These are phyloP conservation scores for Westerdykella aurantiaca DNA, from an alignment of 2,329 filamentous ascomycete genomes.

Conservation along the genomic window DNA sequence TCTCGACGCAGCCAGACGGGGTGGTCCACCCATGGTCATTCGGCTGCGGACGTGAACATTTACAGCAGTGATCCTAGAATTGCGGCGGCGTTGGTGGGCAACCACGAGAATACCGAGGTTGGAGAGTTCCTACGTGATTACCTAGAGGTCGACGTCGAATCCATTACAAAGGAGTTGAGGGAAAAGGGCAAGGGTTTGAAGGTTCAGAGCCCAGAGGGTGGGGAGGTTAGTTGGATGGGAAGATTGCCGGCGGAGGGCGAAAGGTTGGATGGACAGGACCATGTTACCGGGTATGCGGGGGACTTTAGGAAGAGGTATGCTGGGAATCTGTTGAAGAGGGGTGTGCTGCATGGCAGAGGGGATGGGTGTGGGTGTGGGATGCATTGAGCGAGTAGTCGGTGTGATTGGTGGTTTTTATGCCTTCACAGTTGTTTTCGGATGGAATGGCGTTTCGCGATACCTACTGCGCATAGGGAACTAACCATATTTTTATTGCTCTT, in stretches of 20 bases:
- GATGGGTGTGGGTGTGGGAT: conserved; percentile 28
- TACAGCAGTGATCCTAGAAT: conserved; percentile 69
- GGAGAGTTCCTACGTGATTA: conserved; percentile 76
- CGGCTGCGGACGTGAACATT: conserved; percentile 89
- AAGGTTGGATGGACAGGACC: conserved; percentile 44
- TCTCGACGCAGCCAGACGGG: conserved; percentile 83
- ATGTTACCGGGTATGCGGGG: conserved; percentile 36
- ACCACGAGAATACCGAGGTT: conserved; percentile 92
- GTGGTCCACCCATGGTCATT: conserved; percentile 89
- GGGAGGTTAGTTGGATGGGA: conserved; percentile 41
- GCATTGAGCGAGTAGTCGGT: neutral
- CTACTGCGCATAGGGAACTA: too few species aligned
- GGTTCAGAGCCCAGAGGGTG: conserved; percentile 21
- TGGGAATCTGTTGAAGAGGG: conserved; percentile 34
- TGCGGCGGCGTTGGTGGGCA: conserved; percentile 64
- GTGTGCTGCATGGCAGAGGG: conserved; percentile 19
- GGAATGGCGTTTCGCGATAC: too few species aligned
- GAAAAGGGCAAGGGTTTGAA: conserved; percentile 45
- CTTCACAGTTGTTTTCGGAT: too few species aligned
- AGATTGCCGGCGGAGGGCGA: conserved; percentile 36
- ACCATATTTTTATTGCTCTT: too few species aligned
- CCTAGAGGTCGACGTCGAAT: conserved; percentile 70
- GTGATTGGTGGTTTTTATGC: neutral
- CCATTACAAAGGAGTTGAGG: conserved; percentile 69
- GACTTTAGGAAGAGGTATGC: conserved; percentile 34